Evolutionary conservation across 2,329 filamentous ascomycete genomes (phyloP).

Genomic region (Pseudogymnoascus sp.): DNA sequence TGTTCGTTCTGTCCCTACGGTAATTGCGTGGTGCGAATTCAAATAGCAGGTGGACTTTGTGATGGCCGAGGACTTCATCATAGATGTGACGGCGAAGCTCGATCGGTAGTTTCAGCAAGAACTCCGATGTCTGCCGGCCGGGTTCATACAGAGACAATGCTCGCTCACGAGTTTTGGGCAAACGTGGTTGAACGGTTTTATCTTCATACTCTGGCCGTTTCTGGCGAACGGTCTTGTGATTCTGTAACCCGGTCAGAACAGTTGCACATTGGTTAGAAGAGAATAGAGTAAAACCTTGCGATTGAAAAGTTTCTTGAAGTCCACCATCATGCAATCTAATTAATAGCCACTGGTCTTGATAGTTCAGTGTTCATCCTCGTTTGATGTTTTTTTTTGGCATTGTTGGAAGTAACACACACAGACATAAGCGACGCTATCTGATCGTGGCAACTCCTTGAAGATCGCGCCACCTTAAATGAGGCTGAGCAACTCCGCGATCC

Average conservation of each 20-base stretch:
- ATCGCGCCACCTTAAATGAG: background rate
- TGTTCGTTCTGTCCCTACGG: constrained; percentile 13
- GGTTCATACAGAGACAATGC: background rate
- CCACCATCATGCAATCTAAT: background rate
- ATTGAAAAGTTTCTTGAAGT: constrained; percentile 1
- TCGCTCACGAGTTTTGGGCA: background rate
- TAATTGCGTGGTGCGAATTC: constrained; percentile 5
- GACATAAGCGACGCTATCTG: background rate
- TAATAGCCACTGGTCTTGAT: background rate
- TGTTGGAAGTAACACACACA: background rate
- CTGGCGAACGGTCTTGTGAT: background rate
- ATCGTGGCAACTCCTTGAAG: constrained; percentile 17
- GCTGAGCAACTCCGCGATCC: background rate
- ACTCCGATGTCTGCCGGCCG: background rate
- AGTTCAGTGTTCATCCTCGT: background rate
- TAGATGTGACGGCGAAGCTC: constrained; percentile 18
- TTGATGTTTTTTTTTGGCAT: background rate
- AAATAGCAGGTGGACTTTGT: constrained; percentile 5
- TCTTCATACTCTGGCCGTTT: constrained; percentile 1
- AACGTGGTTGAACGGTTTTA: background rate
- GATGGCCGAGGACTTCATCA: constrained; percentile 15
- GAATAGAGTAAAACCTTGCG: background rate
- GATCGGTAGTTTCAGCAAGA: constrained; percentile 14
- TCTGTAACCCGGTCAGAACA: background rate
- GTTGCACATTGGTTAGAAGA: background rate